These are phyloP conservation scores for Elsinoe batatas DNA, from an alignment of 2,329 filamentous ascomycete genomes.

Conservation along the genomic window DNA sequence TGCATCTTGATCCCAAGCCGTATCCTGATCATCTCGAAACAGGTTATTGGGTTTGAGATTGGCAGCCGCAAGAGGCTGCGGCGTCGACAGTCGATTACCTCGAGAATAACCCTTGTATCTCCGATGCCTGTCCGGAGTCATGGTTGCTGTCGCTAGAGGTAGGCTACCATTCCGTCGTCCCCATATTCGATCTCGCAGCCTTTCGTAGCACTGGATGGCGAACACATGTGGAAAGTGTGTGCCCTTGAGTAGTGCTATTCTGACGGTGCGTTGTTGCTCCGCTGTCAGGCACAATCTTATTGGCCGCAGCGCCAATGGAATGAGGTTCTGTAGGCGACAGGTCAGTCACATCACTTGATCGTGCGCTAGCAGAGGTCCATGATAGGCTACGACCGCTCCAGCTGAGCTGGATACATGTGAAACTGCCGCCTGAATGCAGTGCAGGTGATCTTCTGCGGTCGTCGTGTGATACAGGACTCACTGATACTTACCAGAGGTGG, in stretches of 20 bases:
- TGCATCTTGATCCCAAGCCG: constrained; percentile 1
- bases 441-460: not conserved
- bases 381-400: not conserved
- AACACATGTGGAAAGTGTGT: constrained; percentile 59
- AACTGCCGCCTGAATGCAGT: constrained; percentile 10
- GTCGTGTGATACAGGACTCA: not conserved
- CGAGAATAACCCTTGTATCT: constrained; percentile 11
- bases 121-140: constrained; percentile 5
- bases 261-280: constrained; percentile 51
- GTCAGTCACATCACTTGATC: constrained; percentile 5
- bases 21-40: constrained; percentile 10
- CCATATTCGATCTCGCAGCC: constrained; percentile 14
- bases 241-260: constrained; percentile 49
- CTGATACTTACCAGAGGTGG: constrained; percentile 35
- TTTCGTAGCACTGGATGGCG: constrained; percentile 60
- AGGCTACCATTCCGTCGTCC: not conserved
- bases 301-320: constrained; percentile 64
- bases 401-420: not conserved
- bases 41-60: constrained; percentile 13
- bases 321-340: constrained; percentile 49
- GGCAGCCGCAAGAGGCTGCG: constrained; percentile 22
- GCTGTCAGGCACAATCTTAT: constrained; percentile 58
- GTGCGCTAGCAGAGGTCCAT: not conserved
- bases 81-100: constrained; percentile 18
- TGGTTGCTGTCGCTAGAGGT: constrained; percentile 3